Evolutionary conservation across 1,139 yeast species (phyloP).

Genomic region (Kodamaea plutei): DNA sequence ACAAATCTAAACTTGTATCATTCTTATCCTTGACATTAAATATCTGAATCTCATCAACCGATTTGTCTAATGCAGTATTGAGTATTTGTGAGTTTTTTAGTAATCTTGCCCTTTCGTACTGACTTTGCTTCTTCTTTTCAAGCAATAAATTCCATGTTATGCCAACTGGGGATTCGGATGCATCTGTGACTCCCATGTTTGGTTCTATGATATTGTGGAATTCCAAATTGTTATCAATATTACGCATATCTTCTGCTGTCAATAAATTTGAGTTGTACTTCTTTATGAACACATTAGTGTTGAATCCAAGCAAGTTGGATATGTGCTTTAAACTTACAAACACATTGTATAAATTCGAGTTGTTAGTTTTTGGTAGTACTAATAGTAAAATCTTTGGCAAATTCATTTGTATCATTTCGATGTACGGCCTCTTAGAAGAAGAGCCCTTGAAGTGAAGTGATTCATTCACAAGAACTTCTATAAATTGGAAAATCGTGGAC

Average conservation of each 20-base stretch:
- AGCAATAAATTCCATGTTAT: slow-evolving; percentile 50
- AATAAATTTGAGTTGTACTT: slow-evolving; percentile 30
- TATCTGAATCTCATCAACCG: slow-evolving; percentile 20
- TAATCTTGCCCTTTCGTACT: slow-evolving; percentile 42
- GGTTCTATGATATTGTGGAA: slow-evolving; percentile 31
- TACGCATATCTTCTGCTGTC: slow-evolving; percentile 30
- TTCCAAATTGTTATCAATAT: slow-evolving; percentile 19
- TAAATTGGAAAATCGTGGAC: slow-evolving; percentile 63
- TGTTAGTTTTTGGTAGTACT: slow-evolving; percentile 49
- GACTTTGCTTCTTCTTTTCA: slow-evolving; percentile 46
- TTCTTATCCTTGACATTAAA: slow-evolving; percentile 28
- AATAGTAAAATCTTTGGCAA: slow-evolving; percentile 46
- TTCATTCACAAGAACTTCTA: slow-evolving; percentile 53
- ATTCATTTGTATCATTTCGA: slow-evolving; percentile 37
- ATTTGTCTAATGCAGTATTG: slow-evolving; percentile 19
- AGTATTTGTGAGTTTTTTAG: slow-evolving; percentile 25
- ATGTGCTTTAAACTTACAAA: slow-evolving; percentile 37
- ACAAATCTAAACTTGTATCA: slow-evolving; percentile 18
- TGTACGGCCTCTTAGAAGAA: slow-evolving; percentile 42
- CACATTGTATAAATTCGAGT: slow-evolving; percentile 47
- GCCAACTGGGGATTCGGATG: slow-evolving; percentile 13
- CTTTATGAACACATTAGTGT: slow-evolving; percentile 22
- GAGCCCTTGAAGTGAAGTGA: slow-evolving; percentile 25
- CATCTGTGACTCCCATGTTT: slow-evolving; percentile 23
- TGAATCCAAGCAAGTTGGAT: slow-evolving; percentile 32